These are phyloP conservation scores for Aspergillus terreus DNA, from an alignment of 2,329 filamentous ascomycete species.

Conservation along the genomic window DNA sequence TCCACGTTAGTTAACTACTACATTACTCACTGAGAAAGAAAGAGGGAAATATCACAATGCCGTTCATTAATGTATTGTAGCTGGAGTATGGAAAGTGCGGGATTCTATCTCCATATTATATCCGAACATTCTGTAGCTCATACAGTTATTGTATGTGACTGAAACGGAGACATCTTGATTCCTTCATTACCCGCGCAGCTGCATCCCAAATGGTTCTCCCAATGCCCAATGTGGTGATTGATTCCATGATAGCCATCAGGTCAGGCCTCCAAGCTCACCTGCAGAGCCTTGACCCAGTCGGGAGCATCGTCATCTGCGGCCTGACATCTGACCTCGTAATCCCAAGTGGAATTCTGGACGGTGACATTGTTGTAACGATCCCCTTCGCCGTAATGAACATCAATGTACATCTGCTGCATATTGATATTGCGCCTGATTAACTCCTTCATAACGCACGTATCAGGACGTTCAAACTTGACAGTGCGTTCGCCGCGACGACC, in stretches of 20 bases:
- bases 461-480: conserved; percentile 51
- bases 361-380: not conserved
- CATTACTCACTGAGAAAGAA: not conserved
- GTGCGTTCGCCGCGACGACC: conserved; percentile 27
- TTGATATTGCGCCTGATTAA: conserved; percentile 49
- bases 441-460: conserved; percentile 59
- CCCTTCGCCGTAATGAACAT: conserved; percentile 45
- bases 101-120: no score
- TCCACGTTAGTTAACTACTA: not conserved
- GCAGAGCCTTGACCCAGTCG: conserved; percentile 5
- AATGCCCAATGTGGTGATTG: not conserved
- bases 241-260: not conserved
- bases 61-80: no score
- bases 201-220: no score
- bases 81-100: no score
- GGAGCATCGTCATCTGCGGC: conserved; percentile 1
- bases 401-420: conserved; percentile 52
- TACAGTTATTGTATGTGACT: no score
- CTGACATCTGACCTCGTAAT: conserved; percentile 1
- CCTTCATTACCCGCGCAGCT: no score
- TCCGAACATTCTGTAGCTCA: no score
- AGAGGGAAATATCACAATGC: not conserved
- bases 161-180: no score
- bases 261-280: not conserved
- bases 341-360: conserved; percentile 5